phyloP scores from a whole-genome alignment of 1,139 yeast species.

The Debaryomycetaceae sp. region DNA sequence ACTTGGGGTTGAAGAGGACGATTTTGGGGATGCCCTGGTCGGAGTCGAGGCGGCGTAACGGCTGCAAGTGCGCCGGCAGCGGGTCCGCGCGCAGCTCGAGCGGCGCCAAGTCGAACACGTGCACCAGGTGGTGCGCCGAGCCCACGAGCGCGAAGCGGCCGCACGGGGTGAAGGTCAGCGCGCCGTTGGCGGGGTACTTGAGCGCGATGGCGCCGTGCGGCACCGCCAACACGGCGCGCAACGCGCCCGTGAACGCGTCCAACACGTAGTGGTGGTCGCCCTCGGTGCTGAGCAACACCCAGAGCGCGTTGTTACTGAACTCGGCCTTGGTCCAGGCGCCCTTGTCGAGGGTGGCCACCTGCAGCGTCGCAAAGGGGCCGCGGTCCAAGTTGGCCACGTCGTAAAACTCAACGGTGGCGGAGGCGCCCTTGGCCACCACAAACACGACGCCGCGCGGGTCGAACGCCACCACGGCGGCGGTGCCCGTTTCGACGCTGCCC shows the following conservation, averaged over 20 bases:
- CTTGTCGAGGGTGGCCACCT: conserved; percentile 19
- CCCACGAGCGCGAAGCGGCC: conserved; percentile 71
- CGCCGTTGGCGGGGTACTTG: conserved; percentile 52
- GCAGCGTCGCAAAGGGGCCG: conserved; percentile 43
- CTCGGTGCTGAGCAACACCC: conserved; percentile 61
- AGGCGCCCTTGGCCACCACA: conserved; percentile 54
- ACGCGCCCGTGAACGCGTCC: conserved; percentile 69
- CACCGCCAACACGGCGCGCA: conserved; percentile 47
- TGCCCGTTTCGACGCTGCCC: conserved; percentile 58
- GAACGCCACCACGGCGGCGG: conserved; percentile 57
- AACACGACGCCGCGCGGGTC: conserved; percentile 84
- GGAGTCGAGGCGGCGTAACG: conserved; percentile 21
- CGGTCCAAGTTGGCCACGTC: conserved; percentile 55
- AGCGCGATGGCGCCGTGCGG: conserved; percentile 15
- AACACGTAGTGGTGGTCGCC: conserved; percentile 51
- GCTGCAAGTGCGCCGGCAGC: conserved; percentile 18
- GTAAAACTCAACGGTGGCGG: conserved; percentile 53
- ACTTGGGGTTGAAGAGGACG: conserved; percentile 72
- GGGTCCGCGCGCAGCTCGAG: conserved; percentile 28
- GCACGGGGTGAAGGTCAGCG: conserved; percentile 76
- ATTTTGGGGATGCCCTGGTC: conserved; percentile 51
- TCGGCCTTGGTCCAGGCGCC: conserved; percentile 62
- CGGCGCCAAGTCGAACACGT: conserved; percentile 58
- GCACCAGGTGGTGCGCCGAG: conserved; percentile 50
- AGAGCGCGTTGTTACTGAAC: conserved; percentile 79